Evolutionary conservation across 768 basidiomycete species (phyloP).

Genomic region (Phaffia australis): DNA sequence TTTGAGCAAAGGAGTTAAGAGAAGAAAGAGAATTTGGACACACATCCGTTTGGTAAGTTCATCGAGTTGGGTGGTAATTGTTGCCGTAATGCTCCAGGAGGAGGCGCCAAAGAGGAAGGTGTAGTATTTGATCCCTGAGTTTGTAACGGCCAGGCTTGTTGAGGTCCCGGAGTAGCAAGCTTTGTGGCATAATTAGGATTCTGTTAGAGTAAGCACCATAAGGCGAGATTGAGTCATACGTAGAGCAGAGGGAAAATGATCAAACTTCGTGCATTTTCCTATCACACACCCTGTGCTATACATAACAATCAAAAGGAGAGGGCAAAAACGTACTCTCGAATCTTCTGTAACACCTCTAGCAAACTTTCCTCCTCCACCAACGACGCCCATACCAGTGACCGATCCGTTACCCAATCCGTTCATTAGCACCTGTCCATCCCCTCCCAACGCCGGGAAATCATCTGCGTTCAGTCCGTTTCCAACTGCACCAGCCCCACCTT

Average conservation of each 20-base stretch:
- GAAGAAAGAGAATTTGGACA: not conserved
- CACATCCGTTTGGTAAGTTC: conserved; percentile 3
- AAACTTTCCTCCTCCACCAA: conserved; percentile 20
- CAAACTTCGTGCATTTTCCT: too few relatives aligned
- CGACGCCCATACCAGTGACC: conserved; percentile 19
- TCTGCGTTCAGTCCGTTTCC: conserved; percentile 23
- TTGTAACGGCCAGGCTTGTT: conserved; percentile 21
- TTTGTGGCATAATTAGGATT: conserved; percentile 22
- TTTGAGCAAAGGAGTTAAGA: conserved; percentile 1
- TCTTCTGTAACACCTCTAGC: conserved; percentile 22
- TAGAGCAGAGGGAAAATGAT: too few relatives aligned
- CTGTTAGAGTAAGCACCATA: not conserved
- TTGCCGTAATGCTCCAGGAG: conserved; percentile 6
- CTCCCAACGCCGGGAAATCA: conserved; percentile 25
- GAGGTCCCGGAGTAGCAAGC: conserved; percentile 14
- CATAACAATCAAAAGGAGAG: not conserved
- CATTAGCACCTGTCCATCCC: conserved; percentile 6
- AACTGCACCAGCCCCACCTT: not conserved
- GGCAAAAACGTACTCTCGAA: conserved; percentile 12
- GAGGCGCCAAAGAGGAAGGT: conserved; percentile 12
- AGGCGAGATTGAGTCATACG: too few relatives aligned
- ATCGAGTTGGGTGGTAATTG: too few relatives aligned
- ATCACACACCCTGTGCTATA: too few relatives aligned
- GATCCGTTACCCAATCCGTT: conserved; percentile 15
- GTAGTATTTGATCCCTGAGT: conserved; percentile 7